These are phyloP conservation scores for Elsinoe arachidis DNA, from an alignment of 2,329 filamentous ascomycete genomes.

Conservation along the genomic window DNA sequence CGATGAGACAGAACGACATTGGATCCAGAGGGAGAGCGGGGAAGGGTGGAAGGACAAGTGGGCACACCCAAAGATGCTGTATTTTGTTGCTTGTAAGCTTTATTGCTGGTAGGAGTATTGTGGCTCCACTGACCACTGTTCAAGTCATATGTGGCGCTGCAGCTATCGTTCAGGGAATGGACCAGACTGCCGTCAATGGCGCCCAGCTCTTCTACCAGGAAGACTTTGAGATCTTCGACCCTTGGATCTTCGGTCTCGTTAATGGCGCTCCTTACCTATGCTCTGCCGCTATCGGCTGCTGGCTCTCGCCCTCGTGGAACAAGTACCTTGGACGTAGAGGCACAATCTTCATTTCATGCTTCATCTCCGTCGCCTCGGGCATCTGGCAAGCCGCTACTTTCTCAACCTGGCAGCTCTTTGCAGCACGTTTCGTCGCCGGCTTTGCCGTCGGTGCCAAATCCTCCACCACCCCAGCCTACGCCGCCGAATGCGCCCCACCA, in stretches of 20 bases:
- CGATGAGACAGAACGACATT: slow-evolving; percentile 48
- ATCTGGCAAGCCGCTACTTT: slow-evolving; percentile 24
- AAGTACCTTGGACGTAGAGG: slow-evolving; percentile 51
- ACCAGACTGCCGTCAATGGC: slow-evolving; percentile 43
- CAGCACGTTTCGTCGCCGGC: slow-evolving; percentile 19
- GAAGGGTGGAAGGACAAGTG: slow-evolving; percentile 63
- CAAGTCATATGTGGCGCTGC: slow-evolving; percentile 37
- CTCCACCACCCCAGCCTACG: slow-evolving; percentile 37
- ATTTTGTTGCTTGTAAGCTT: slow-evolving; percentile 55
- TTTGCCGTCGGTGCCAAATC: slow-evolving; percentile 37
- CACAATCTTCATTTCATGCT: slow-evolving; percentile 51
- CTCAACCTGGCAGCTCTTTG: slow-evolving; percentile 16
- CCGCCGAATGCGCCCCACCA: slow-evolving; percentile 32
- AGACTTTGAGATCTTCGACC: slow-evolving; percentile 16
- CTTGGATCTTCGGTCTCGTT: slow-evolving; percentile 29
- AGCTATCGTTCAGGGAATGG: slow-evolving; percentile 51
- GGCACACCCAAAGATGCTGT: slow-evolving; percentile 29
- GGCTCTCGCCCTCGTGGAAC: slow-evolving; percentile 51
- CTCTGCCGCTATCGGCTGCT: slow-evolving; percentile 39
- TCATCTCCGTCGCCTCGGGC: slow-evolving; percentile 51
- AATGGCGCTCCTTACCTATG: slow-evolving; percentile 39
- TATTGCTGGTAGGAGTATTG: slow-evolving; percentile 18
- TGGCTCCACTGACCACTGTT: slow-evolving; percentile 38
- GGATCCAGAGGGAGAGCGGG: slow-evolving; percentile 52
- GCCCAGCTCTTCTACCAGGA: slow-evolving; percentile 22